Conservation (phyloP, 2,329 filamentous ascomycete genomes). For the Diaporthe batatas region DNA sequence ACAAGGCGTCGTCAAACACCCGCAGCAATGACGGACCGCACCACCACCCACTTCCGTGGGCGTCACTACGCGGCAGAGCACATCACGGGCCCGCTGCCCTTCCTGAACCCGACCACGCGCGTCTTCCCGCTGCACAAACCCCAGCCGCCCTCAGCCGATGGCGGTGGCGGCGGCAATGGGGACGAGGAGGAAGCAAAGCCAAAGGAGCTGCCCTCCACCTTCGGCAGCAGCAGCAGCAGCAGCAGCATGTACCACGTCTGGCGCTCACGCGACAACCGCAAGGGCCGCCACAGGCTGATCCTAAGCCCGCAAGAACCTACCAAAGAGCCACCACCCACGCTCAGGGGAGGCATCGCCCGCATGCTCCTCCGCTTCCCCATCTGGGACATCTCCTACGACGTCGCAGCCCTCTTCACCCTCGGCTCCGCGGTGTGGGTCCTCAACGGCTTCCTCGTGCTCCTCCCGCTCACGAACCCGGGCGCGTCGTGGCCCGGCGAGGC, state of each 20-base stretch:
- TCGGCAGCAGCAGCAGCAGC: conserved; percentile 18
- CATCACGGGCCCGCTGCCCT: conserved; percentile 43
- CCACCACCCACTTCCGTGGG: conserved; percentile 36
- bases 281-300: conserved; percentile 55
- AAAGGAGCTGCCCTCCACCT: neutral
- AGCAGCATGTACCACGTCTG: conserved; percentile 53
- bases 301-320: conserved; percentile 38
- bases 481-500: conserved; percentile 68
- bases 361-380: conserved; percentile 54
- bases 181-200: neutral
- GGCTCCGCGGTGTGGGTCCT: conserved; percentile 64
- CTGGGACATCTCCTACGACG: conserved; percentile 59
- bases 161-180: neutral
- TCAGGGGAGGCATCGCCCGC: conserved; percentile 49
- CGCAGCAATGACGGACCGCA: conserved; percentile 38
- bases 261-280: conserved; percentile 59
- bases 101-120: conserved; percentile 47
- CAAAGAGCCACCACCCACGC: conserved; percentile 40
- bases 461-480: conserved; percentile 67
- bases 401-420: conserved; percentile 56
- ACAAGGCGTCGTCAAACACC: too few species aligned
- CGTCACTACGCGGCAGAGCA: conserved; percentile 42
- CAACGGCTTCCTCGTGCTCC: conserved; percentile 74
- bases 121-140: conserved; percentile 36
- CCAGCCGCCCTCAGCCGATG: neutral